phyloP scores from a whole-genome alignment of 2,329 filamentous ascomycete genomes.

The Ophiosphaerella herpotricha region DNA sequence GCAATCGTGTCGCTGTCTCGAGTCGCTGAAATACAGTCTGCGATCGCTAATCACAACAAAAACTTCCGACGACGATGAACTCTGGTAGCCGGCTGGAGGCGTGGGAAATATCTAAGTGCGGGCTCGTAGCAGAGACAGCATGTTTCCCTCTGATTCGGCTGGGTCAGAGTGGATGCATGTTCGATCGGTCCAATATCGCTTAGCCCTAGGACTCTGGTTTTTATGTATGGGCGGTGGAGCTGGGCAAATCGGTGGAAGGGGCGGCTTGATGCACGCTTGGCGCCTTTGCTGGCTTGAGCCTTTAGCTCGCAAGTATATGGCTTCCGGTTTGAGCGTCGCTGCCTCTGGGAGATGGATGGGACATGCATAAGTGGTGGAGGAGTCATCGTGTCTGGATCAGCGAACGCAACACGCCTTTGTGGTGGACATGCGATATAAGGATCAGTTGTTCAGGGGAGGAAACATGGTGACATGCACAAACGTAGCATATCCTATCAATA shows the following conservation, averaged over 20 bases:
- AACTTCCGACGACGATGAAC: constrained; percentile 24
- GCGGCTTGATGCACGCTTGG: constrained; percentile 45
- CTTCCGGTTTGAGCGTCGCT: constrained; percentile 45
- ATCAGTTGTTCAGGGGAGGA: no score
- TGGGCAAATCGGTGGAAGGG: constrained; percentile 14
- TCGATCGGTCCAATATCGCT: constrained; percentile 44
- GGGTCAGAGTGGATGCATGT: constrained; percentile 17
- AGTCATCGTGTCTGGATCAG: constrained; percentile 31
- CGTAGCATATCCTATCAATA: no score
- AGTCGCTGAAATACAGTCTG: constrained; percentile 23
- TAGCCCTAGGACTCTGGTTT: constrained; percentile 46
- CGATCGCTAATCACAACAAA: constrained; percentile 10
- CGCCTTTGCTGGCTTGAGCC: constrained; percentile 24
- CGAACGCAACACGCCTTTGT: constrained; percentile 20
- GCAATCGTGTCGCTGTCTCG: constrained; percentile 16
- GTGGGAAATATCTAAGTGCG: constrained; percentile 43
- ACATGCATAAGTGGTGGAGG: constrained; percentile 37
- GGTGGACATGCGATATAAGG: constrained; percentile 25
- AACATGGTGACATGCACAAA: no score
- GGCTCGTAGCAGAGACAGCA: constrained; percentile 46
- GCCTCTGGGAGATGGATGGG: constrained; percentile 22
- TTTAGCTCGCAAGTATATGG: constrained; percentile 25
- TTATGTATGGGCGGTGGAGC: constrained; percentile 29
- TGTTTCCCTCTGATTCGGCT: constrained; percentile 22
- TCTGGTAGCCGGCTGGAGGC: constrained; percentile 41